phyloP scores from a whole-genome alignment of 2,329 filamentous ascomycete species.

The Alternaria panax region DNA sequence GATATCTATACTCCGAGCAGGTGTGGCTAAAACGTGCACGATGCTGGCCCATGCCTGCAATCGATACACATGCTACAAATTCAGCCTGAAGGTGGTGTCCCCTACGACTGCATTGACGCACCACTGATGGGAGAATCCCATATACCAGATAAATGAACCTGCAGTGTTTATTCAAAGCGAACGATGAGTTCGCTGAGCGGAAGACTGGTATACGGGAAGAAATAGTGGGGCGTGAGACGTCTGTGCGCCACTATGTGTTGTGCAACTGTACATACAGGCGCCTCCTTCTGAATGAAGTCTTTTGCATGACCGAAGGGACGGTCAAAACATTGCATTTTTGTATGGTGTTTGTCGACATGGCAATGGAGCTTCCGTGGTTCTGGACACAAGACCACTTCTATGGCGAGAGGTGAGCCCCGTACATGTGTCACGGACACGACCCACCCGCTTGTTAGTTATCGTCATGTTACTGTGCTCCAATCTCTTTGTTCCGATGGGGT shows the following conservation, averaged over 20 bases:
- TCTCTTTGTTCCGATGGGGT: conserved; percentile 16
- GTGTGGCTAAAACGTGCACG: not conserved
- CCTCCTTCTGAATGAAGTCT: conserved; percentile 17
- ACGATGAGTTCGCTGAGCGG: not conserved
- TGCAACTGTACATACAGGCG: conserved; percentile 15
- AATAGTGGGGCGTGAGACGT: conserved; percentile 10
- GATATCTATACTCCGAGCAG: not conserved
- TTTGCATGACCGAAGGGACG: conserved; percentile 16
- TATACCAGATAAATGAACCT: conserved; percentile 12
- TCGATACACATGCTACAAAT: not conserved
- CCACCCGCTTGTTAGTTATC: conserved; percentile 35
- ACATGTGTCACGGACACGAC: conserved; percentile 38
- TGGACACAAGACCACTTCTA: conserved; percentile 19
- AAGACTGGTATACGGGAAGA: conserved; percentile 2
- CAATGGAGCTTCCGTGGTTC: conserved; percentile 5
- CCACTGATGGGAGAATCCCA: not conserved
- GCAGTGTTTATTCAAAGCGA: not conserved
- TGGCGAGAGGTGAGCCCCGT: conserved; percentile 21
- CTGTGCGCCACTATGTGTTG: conserved; percentile 18
- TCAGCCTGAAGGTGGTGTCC: not conserved
- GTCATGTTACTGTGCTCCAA: conserved; percentile 27
- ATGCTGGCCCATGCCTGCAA: not conserved
- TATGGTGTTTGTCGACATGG: not conserved
- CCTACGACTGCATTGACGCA: not conserved
- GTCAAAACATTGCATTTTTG: not conserved